phyloP scores from a whole-genome alignment of 305 asterid species.

The Plantago coronopus region DNA sequence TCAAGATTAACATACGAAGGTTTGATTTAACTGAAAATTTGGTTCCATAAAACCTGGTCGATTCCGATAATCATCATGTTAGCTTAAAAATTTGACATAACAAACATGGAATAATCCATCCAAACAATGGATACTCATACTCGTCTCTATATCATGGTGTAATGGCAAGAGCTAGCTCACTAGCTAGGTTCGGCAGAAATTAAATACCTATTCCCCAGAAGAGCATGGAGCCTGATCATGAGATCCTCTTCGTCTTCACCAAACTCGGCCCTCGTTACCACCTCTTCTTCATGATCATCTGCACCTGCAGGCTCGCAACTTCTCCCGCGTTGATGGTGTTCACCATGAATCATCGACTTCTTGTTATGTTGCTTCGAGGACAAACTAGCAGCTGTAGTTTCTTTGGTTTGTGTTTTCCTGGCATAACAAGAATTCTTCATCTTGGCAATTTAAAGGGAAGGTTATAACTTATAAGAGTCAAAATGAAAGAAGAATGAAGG shows the following conservation, averaged over 20 bases:
- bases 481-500: background rate
- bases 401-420: background rate
- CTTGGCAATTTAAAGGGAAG: background rate
- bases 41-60: too few species aligned
- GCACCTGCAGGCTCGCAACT: background rate
- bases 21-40: too few species aligned
- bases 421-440: background rate
- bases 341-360: background rate
- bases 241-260: slow-evolving; percentile 48
- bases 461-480: background rate
- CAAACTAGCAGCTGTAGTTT: background rate
- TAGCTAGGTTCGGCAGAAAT: background rate
- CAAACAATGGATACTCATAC: too few species aligned
- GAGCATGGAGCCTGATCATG: slow-evolving; percentile 51
- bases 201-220: slow-evolving; percentile 40
- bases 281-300: background rate
- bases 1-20: too few species aligned
- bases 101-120: too few species aligned
- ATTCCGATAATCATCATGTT: too few species aligned
- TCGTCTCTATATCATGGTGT: background rate
- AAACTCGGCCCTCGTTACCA: slow-evolving; percentile 13
- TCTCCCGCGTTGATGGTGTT: background rate
- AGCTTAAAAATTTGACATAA: too few species aligned
- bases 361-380: background rate
- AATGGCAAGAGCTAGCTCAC: background rate